phyloP scores from a whole-genome alignment of 2,329 filamentous ascomycete species.

The Thielaviopsis euricoi region DNA sequence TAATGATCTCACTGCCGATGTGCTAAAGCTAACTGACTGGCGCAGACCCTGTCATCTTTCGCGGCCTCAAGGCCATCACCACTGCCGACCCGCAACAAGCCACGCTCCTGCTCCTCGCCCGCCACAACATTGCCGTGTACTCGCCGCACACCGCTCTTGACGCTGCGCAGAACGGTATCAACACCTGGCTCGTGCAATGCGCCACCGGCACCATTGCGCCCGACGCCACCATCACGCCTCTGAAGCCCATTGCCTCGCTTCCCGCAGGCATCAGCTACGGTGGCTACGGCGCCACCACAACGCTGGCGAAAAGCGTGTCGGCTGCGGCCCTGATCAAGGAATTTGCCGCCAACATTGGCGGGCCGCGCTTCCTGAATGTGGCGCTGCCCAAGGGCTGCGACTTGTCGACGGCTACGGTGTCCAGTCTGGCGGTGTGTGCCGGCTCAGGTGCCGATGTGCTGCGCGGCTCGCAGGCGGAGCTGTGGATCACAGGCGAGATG shows the following conservation, averaged over 20 bases:
- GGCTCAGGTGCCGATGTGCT: constrained; percentile 73
- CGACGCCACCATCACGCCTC: constrained; percentile 18
- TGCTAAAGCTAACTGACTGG: not conserved
- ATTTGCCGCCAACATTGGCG: constrained; percentile 51
- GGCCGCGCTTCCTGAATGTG: constrained; percentile 37
- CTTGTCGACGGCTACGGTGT: constrained; percentile 29
- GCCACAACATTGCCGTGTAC: constrained; percentile 85
- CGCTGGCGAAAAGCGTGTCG: constrained; percentile 22
- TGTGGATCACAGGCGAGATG: constrained; percentile 85
- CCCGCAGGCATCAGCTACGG: constrained; percentile 29
- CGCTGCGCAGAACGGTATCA: constrained; percentile 67
- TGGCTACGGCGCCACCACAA: constrained; percentile 36
- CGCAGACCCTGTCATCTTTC: constrained; percentile 89
- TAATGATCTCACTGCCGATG: constrained; percentile 6
- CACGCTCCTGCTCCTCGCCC: constrained; percentile 64
- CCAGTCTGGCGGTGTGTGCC: constrained; percentile 70
- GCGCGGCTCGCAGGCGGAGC: constrained; percentile 51
- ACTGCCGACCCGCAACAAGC: constrained; percentile 73
- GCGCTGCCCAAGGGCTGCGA: constrained; percentile 33
- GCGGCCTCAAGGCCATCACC: constrained; percentile 76
- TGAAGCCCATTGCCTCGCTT: constrained; percentile 27
- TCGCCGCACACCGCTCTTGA: constrained; percentile 92
- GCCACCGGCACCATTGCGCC: constrained; percentile 38
- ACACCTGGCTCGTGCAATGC: constrained; percentile 85
- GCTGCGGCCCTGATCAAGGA: constrained; percentile 29